These are phyloP conservation scores for Eucalyptus curtisii DNA, from an alignment of 345 rosid species.

Conservation along the genomic window DNA sequence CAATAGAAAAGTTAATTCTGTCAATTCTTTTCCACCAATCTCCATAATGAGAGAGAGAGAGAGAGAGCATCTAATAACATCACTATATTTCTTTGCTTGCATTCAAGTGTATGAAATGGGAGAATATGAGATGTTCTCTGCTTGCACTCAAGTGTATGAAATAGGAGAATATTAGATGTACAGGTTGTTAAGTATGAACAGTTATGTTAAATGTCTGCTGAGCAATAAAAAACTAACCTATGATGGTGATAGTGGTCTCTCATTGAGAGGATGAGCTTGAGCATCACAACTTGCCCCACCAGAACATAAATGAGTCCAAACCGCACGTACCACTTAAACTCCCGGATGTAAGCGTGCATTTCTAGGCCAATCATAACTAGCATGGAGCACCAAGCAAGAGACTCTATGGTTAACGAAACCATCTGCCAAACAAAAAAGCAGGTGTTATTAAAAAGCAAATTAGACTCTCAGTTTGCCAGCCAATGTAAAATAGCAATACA, in stretches of 20 bases:
- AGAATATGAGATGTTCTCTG: background rate
- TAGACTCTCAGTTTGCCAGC: background rate
- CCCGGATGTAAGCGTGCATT: slow-evolving; percentile 48
- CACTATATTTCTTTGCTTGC: background rate
- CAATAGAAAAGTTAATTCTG: background rate
- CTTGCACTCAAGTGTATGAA: background rate
- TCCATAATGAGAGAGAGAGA: background rate
- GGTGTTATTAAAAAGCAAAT: background rate
- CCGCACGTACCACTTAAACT: slow-evolving; percentile 75
- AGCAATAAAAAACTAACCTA: slow-evolving; percentile 14
- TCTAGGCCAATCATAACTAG: slow-evolving; percentile 60
- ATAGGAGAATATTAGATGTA: background rate
- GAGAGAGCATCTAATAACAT: background rate
- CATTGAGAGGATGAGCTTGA: slow-evolving; percentile 50
- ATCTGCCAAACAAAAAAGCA: slow-evolving; percentile 18
- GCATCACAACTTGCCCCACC: slow-evolving; percentile 76
- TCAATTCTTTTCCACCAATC: background rate
- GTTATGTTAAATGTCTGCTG: background rate
- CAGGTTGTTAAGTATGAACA: background rate
- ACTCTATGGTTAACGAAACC: slow-evolving; percentile 50
- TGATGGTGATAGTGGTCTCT: slow-evolving; percentile 22
- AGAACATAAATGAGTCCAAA: slow-evolving; percentile 74
- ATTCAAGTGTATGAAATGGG: background rate
- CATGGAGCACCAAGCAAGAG: slow-evolving; percentile 78
- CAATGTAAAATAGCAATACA: background rate